Evolutionary conservation across 768 basidiomycete genomes (phyloP).

Genomic region (Termitomyces sp.): DNA sequence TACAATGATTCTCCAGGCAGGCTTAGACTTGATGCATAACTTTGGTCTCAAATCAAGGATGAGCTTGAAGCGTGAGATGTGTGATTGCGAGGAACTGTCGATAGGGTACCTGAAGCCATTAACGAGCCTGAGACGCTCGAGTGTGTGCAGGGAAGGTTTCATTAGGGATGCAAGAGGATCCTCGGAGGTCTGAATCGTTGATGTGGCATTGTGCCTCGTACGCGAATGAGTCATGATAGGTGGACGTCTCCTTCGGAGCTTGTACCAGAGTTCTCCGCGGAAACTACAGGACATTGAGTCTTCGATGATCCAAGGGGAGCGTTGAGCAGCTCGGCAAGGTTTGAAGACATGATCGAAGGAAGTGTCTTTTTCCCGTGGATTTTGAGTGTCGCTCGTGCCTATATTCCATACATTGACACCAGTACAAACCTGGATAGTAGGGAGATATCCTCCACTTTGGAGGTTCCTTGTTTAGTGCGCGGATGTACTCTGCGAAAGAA

Average conservation of each 20-base stretch:
- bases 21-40: neutral
- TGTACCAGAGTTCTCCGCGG: neutral
- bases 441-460: neutral
- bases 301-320: neutral
- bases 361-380: neutral
- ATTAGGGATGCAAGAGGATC: neutral
- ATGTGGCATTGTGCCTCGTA: neutral
- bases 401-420: neutral
- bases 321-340: neutral
- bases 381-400: neutral
- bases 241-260: neutral
- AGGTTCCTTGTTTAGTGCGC: neutral
- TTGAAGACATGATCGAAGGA: neutral
- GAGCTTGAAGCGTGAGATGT: neutral
- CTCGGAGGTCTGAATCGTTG: neutral
- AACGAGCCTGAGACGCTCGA: conserved; percentile 2
- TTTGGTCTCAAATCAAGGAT: neutral
- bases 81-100: conserved; percentile 5
- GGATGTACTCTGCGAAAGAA: conserved; percentile 9
- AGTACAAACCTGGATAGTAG: neutral
- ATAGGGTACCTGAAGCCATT: conserved; percentile 1
- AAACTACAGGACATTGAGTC: neutral
- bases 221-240: neutral
- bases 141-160: neutral
- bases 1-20: neutral